Percentiles rank a stretch among this genome's conserved stretches.
Conservation (phyloP, 306 rosid species). For the Lagenaria siceraria region DNA sequence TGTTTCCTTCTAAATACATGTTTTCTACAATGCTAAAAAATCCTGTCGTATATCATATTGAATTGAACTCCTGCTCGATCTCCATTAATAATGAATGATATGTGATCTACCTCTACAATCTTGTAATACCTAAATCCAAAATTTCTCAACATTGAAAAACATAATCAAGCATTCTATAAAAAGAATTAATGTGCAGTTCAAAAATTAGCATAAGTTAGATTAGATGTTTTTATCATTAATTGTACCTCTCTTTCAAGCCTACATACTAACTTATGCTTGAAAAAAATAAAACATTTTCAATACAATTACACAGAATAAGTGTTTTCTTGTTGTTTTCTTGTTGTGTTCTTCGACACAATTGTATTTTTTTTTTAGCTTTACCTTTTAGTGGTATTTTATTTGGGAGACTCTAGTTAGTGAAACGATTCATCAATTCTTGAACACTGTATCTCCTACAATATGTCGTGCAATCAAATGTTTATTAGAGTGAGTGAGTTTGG, state of each 20-base stretch:
- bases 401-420: no score
- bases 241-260: background rate
- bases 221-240: background rate
- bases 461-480: no score
- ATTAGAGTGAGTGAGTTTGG: no score
- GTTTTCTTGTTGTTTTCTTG: no score
- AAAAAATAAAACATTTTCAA: no score
- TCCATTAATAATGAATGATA: conserved; percentile 57
- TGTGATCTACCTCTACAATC: conserved; percentile 80
- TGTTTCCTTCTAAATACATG: conserved; percentile 56
- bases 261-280: background rate
- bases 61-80: conserved; percentile 95
- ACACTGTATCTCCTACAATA: no score
- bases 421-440: no score
- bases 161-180: background rate
- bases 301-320: no score
- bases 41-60: conserved; percentile 68
- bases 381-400: no score
- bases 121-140: conserved; percentile 71
- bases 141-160: background rate
- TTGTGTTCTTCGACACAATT: no score
- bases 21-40: conserved; percentile 87
- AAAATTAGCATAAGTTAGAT: background rate
- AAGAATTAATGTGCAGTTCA: background rate
- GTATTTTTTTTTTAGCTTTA: no score